phyloP scores from a whole-genome alignment of 202 grass and related monocot genomes.

The Thinopyrum obtusiflorum region DNA sequence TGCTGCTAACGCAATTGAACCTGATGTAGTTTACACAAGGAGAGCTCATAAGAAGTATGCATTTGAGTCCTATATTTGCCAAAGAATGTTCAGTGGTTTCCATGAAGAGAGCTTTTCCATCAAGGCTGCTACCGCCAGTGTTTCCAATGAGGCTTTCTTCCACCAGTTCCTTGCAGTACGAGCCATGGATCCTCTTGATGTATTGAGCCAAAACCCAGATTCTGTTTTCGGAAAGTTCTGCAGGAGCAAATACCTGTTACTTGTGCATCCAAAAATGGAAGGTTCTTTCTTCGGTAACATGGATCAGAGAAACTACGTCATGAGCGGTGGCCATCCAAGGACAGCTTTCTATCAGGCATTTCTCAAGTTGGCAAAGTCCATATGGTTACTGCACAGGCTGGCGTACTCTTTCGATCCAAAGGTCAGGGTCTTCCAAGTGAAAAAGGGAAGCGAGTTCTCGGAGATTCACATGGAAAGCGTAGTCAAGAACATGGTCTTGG shows the following conservation, averaged over 20 bases:
- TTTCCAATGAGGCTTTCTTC: constrained; percentile 82
- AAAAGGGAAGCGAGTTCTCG: constrained; percentile 61
- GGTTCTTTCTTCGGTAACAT: constrained; percentile 88
- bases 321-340: constrained; percentile 86
- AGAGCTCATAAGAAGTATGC: constrained; percentile 93
- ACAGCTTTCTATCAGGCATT: constrained; percentile 96
- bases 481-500: constrained; percentile 57
- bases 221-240: constrained; percentile 92
- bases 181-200: constrained; percentile 92
- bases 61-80: constrained; percentile 92
- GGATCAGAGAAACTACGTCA: constrained; percentile 95
- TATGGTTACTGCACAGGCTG: constrained; percentile 92
- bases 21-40: constrained; percentile 61
- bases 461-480: constrained; percentile 96
- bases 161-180: constrained; percentile 90
- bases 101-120: constrained; percentile 86
- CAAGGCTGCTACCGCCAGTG: constrained; percentile 44
- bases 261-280: constrained; percentile 97
- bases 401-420: constrained; percentile 79
- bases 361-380: constrained; percentile 82
- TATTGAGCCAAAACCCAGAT: constrained; percentile 88
- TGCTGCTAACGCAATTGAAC: constrained; percentile 78
- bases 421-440: constrained; percentile 84
- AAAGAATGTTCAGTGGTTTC: constrained; percentile 94
- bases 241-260: constrained; percentile 71